Base-by-base conservation (phyloP, 148 eudicot genomes). In the Chenopodium album region DNA sequence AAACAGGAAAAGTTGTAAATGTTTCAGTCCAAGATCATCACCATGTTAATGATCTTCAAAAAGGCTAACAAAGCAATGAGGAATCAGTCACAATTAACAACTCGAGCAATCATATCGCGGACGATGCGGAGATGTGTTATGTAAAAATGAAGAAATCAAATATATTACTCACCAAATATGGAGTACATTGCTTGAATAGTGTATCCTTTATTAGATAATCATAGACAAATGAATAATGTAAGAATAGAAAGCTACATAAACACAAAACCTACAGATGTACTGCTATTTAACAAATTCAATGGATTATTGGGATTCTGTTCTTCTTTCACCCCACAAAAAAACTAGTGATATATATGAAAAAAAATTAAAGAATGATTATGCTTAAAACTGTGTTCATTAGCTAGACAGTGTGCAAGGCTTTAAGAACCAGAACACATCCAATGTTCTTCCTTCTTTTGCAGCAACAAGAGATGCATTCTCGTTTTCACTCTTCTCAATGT, bases 401-500 rank as follows among this genome's bases (percentile, higher is more conserved):
- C 60, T 78, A 19, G 82, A 88, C 79, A 93, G 92, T 14, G 94
- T 90, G 93, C 99, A 95, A 73, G 99, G 99, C 89, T 95, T 93
- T 62, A 95, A 78, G 86, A 95, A 91, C 99, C 99, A 95, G 76
- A 95, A 92, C 73, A 94, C 93, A 85, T 95, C 99, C 82, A 94
- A 82, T 62, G 88, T 67, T 78, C 81, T 83, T 79, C 92, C 88
- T 78, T 90, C 94, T 79, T 82, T 89, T 75, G 90, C 88, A 28
- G 81, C 88, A 59, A 75, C 60, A 63, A 77, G 28, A 56, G 91
- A 79, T 82, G 87, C 86, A 80, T 52, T 77, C 81, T 37, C 82
- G 28, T 54, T 76, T 12, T 77, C 86, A 41, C 44, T 78, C 69
- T 78, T 83, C 48, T 82, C 87, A 5, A 44, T 78, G 65, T 78